phyloP scores from a whole-genome alignment of 768 basidiomycete genomes.

The Lentinula detonsa region DNA sequence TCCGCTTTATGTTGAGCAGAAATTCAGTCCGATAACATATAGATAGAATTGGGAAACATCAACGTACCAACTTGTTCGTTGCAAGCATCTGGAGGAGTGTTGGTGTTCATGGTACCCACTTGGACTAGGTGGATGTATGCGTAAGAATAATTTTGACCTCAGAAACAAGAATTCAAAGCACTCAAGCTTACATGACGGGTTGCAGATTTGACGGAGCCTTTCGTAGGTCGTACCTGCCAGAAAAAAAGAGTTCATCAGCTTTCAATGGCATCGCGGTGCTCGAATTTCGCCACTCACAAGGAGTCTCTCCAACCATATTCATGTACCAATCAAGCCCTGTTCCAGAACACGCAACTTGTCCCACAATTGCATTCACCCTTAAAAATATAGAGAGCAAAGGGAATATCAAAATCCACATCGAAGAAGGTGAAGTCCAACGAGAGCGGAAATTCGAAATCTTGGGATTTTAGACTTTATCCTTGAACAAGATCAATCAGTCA shows the following conservation, averaged over 20 bases:
- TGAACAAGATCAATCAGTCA: not conserved
- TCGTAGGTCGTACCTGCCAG: slow-evolving; percentile 18
- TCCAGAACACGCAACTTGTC: slow-evolving; percentile 16
- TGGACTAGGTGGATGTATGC: slow-evolving; percentile 8
- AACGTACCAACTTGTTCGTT: slow-evolving; percentile 17
- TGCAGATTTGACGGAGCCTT: slow-evolving; percentile 19
- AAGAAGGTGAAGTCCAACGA: not conserved
- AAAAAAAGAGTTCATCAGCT: not conserved
- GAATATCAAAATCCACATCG: not conserved
- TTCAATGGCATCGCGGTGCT: not conserved
- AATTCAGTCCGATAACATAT: not conserved
- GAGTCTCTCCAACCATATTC: slow-evolving; percentile 19
- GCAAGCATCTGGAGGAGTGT: slow-evolving; percentile 19
- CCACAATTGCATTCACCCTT: not conserved
- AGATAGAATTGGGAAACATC: not conserved
- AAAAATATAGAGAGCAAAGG: not conserved
- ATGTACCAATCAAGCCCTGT: slow-evolving; percentile 20
- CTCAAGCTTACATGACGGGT: slow-evolving; percentile 12
- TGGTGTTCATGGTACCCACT: slow-evolving; percentile 15
- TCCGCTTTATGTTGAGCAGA: slow-evolving; percentile 7
- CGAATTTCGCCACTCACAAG: slow-evolving; percentile 11
- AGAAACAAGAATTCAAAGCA: not conserved
- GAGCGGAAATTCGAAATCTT: not conserved
- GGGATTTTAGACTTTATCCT: not conserved
- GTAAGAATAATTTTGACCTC: not conserved